These are phyloP conservation scores for Ganoderma multipileum DNA, from an alignment of 1,284 basidiomycete species.

Conservation along the genomic window DNA sequence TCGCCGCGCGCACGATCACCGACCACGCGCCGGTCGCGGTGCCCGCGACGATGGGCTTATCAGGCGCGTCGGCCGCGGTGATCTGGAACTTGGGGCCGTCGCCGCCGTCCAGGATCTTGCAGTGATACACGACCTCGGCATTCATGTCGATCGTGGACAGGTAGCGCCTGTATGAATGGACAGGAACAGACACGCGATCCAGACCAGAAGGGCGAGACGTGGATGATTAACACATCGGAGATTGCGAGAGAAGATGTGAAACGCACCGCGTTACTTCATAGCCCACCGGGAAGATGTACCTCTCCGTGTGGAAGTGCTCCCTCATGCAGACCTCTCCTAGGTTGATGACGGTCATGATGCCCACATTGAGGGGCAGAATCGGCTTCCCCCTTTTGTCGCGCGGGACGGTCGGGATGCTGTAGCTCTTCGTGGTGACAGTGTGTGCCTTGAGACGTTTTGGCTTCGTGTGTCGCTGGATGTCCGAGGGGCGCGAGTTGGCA, in stretches of 20 bases:
- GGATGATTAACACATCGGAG: constrained; percentile 23
- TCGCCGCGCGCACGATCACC: constrained; percentile 79
- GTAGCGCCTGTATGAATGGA: constrained; percentile 62
- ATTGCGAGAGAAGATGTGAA: constrained; percentile 13
- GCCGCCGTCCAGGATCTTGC: constrained; percentile 82
- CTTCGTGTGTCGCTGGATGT: constrained; percentile 57
- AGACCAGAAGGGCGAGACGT: neutral
- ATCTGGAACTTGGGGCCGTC: constrained; percentile 85
- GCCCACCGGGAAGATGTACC: constrained; percentile 86
- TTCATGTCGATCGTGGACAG: constrained; percentile 73
- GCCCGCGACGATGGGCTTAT: constrained; percentile 75
- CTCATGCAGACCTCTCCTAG: constrained; percentile 79
- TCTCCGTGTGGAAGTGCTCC: constrained; percentile 83
- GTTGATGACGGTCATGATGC: constrained; percentile 80
- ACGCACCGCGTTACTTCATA: constrained; percentile 78
- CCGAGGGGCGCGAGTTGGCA: constrained; percentile 42
- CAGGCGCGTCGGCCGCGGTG: constrained; percentile 69
- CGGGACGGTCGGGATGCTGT: constrained; percentile 76
- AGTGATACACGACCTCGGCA: constrained; percentile 74
- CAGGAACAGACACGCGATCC: neutral
- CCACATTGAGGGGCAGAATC: constrained; percentile 76
- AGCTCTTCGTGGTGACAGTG: constrained; percentile 76
- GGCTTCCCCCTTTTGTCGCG: constrained; percentile 72
- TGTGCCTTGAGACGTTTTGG: constrained; percentile 81
- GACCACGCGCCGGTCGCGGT: constrained; percentile 87